Evolutionary conservation across 768 basidiomycete species (phyloP).

Genomic region (Auriculariales sp.): DNA sequence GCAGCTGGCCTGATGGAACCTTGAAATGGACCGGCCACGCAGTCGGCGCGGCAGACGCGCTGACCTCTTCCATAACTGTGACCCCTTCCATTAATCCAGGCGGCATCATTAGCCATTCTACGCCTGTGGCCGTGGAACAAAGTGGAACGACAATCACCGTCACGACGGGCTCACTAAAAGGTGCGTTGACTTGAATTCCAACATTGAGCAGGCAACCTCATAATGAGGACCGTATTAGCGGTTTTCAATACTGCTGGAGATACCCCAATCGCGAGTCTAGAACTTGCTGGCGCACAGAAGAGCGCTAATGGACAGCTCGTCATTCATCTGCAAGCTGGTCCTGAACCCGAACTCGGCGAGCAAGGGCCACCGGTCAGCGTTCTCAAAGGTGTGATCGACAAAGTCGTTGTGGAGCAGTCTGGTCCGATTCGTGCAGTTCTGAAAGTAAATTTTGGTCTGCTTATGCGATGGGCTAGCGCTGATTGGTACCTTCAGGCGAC

Average conservation of each 20-base stretch:
- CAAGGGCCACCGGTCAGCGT: not conserved
- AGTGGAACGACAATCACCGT: not conserved
- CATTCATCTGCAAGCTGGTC: not conserved
- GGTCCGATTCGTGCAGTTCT: not conserved
- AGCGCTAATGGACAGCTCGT: not conserved
- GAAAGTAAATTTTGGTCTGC: not conserved
- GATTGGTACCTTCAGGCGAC: not conserved
- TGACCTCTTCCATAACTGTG: not conserved
- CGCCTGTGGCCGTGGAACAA: not conserved
- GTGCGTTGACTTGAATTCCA: too few species aligned
- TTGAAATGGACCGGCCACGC: not conserved
- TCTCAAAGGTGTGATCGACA: not conserved
- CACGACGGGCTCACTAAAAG: not conserved
- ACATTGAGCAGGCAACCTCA: not conserved
- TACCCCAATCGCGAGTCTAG: not conserved
- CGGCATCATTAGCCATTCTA: not conserved
- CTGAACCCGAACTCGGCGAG: not conserved
- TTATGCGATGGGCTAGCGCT: not conserved
- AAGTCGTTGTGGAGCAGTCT: not conserved
- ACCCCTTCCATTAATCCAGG: not conserved
- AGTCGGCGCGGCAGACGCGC: not conserved
- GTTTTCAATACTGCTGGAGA: not conserved
- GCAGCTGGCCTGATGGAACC: not conserved
- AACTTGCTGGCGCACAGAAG: not conserved
- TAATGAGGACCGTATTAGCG: not conserved